phyloP scores from a whole-genome alignment of 139 green algal species.

The Chlorella sp. region DNA sequence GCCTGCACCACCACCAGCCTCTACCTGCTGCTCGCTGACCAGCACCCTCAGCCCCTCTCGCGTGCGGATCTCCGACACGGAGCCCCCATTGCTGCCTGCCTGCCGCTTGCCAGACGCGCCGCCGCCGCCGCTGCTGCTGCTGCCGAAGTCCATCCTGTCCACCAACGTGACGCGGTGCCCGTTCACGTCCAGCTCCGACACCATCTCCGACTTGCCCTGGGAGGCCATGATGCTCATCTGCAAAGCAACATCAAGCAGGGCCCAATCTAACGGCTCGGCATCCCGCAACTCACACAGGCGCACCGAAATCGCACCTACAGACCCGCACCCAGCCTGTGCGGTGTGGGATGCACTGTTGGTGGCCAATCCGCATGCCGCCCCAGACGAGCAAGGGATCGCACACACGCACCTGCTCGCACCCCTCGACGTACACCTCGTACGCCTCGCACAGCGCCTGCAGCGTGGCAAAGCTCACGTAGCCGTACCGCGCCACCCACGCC shows the following conservation, averaged over 20 bases:
- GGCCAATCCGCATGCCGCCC: no score
- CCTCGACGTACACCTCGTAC: not conserved
- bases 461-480: not conserved
- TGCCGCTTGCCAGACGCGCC: no score
- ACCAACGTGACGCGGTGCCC: constrained; percentile 9
- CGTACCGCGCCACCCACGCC: not conserved
- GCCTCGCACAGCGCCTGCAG: not conserved
- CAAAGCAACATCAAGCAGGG: not conserved
- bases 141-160: constrained; percentile 9
- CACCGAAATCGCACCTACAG: no score
- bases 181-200: constrained; percentile 10
- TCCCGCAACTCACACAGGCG: no score
- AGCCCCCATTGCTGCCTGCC: no score
- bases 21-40: not conserved
- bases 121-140: no score
- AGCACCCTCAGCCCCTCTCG: not conserved
- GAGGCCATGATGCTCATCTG: constrained; percentile 30
- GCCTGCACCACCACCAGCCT: no score
- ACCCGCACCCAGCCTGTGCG: no score
- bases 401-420: not conserved
- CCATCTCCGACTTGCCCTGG: constrained; percentile 8
- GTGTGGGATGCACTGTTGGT: no score
- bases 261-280: no score
- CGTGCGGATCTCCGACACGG: not conserved
- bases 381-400: no score